Evolutionary conservation across 2,329 filamentous ascomycete species (phyloP).

Genomic region (Alternaria dauci): DNA sequence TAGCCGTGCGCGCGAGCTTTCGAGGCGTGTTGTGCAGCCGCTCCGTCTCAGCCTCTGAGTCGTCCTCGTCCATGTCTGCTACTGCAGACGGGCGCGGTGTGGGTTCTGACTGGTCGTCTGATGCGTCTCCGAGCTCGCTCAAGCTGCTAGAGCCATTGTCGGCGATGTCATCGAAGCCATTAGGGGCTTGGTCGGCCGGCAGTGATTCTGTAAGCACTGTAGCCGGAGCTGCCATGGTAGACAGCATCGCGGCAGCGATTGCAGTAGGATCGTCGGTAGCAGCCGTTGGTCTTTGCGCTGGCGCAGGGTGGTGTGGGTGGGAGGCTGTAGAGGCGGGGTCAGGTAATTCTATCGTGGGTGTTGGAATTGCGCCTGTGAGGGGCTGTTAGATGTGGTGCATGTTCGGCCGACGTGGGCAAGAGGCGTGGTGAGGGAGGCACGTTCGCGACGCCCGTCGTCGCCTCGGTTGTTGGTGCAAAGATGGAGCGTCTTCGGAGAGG

Average conservation of each 20-base stretch:
- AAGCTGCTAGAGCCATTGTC: constrained; percentile 79
- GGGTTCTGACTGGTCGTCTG: constrained; percentile 63
- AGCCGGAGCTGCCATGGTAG: constrained; percentile 34
- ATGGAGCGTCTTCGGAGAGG: constrained; percentile 13
- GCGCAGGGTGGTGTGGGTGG: constrained; percentile 52
- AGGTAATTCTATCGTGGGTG: constrained; percentile 21
- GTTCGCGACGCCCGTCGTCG: constrained; percentile 23
- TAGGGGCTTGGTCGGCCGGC: constrained; percentile 19
- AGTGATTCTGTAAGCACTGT: constrained; percentile 28
- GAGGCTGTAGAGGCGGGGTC: constrained; percentile 51
- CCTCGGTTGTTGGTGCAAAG: constrained; percentile 34
- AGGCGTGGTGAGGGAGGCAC: constrained; percentile 10
- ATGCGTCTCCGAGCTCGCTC: constrained; percentile 86
- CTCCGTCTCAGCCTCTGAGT: constrained; percentile 93
- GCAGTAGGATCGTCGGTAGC: constrained; percentile 21
- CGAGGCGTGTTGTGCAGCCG: constrained; percentile 88
- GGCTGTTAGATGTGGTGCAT: constrained; percentile 11
- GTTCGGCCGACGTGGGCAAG: background rate
- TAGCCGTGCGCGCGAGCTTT: constrained; percentile 58
- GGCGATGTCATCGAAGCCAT: constrained; percentile 61
- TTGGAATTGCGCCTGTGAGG: constrained; percentile 24
- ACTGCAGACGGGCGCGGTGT: constrained; percentile 37
- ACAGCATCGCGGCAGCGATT: constrained; percentile 34
- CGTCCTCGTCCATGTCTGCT: constrained; percentile 61
- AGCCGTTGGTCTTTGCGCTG: constrained; percentile 25